Base-by-base conservation (phyloP, 179 eudicot species). In the Silene vulgaris region DNA sequence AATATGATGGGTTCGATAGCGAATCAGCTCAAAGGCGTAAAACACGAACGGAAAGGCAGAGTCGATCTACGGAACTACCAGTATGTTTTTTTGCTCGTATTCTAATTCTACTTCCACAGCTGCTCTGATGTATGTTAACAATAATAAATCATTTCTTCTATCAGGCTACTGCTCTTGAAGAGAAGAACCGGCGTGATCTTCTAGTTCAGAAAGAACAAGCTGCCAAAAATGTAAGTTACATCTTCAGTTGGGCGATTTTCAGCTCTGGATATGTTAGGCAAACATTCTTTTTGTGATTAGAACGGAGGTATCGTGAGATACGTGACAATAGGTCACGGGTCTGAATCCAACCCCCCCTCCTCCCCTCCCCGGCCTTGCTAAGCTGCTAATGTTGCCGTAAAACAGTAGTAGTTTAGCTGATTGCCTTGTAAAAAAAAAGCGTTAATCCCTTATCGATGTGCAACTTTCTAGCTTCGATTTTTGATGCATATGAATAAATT, bases 91-190 rank as follows among this genome's bases (percentile, higher is more conserved):
- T 74, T 90, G 72, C 77, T 75, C 62, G 61, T 76, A 54, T 65
- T 62, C 60, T 59, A 32, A 65, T 52, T 40, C 13, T 75, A 23
- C 21, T 16, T 19, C 32, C 19, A 6, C 29, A 74, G 73, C 60
- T 65, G 32, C 20, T 13, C 59, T 12, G 48, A 69, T 67, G 7
- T 69, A 21, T 69, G 35, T n/a, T 40, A 19, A 19, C n/a, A 73
- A 48, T 60, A 62, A 71, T 60, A 69, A 66, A 56, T 67, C 45
- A 5, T 80, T 45, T 76, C 37, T 56, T 67, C 65, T 80, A n/a
- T 72, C 89, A 95, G 99, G 90, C 92, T 64, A 95, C 90, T 83
- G 99, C 96, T 69, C 97, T 96, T 37, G 99, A 90, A 77, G 99
- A 96, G 85, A 93, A 92, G 86, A 91, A 89, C 78, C 84, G 66